These are phyloP conservation scores for Kuraishia cidri DNA, from an alignment of 805 yeast genomes.

Conservation along the genomic window DNA sequence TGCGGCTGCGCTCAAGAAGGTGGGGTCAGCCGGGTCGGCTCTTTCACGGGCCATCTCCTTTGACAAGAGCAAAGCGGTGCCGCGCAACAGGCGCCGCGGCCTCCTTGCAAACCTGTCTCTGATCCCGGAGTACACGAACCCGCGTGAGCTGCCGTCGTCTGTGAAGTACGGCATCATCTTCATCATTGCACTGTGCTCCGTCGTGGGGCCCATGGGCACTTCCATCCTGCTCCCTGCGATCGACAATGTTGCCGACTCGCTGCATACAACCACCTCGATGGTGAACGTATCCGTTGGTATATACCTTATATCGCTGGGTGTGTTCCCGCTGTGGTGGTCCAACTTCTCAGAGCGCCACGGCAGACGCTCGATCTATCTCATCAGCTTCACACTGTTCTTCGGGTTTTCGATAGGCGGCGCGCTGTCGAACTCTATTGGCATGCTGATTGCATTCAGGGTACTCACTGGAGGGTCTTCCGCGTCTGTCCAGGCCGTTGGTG, in stretches of 20 bases:
- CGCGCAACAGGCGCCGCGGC: slow-evolving; percentile 45
- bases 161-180: slow-evolving; percentile 49
- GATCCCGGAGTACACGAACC: slow-evolving; percentile 66
- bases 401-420: slow-evolving; percentile 72
- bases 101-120: slow-evolving; percentile 39
- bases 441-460: slow-evolving; percentile 61
- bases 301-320: slow-evolving; percentile 63
- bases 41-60: slow-evolving; percentile 8
- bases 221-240: slow-evolving; percentile 78
- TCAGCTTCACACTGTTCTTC: slow-evolving; percentile 54
- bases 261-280: slow-evolving; percentile 46
- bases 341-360: slow-evolving; percentile 70
- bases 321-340: slow-evolving; percentile 89
- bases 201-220: slow-evolving; percentile 86
- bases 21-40: not conserved
- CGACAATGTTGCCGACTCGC: slow-evolving; percentile 41
- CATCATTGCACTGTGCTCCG: slow-evolving; percentile 63
- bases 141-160: slow-evolving; percentile 47
- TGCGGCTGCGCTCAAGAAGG: not conserved
- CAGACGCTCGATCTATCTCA: slow-evolving; percentile 61
- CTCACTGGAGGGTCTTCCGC: slow-evolving; percentile 78
- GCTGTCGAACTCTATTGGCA: slow-evolving; percentile 46
- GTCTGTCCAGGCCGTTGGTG: slow-evolving; percentile 83
- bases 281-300: slow-evolving; percentile 79
- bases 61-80: slow-evolving; percentile 19